Base-by-base conservation (phyloP, 1,139 yeast species). In the Saccharomyces pastorianus region DNA sequence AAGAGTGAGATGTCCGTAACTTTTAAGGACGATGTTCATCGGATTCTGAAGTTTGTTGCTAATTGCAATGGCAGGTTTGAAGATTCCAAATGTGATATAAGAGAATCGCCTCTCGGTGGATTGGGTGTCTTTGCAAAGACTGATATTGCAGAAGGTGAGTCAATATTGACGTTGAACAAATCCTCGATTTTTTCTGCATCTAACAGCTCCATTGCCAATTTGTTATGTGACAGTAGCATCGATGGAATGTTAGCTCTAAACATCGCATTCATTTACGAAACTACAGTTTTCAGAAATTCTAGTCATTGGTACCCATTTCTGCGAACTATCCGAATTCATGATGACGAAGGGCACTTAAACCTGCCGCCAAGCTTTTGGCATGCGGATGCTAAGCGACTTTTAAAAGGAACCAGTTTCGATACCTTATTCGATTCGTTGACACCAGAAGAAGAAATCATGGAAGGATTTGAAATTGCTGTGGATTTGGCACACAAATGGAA, bases 251-350 rank as follows among this genome's bases (percentile, higher is more conserved):
- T 80, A 50, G 85, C 85, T 0, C 72, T 89, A 52, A 80, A 86
- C 11, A 62, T 88, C 9, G 82, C 91, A 0, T 86, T 82, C 57
- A 76, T 89, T 44, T 89, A 87, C 65, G 98, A 91, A 66, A 71
- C 73, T 46, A 68, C 76, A 5, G 61, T 69, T 11, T 71, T 76
- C 54, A 82, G 81, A 2, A 71, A 74, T 14, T 64, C 70, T 2
- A 85, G 95, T 13, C 96, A 96, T 3, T 91, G 97, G 97, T 75
- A 59, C 59, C 75, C 74, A 2, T 91, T 85, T 66, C 73, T 90
- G 51, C 68, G 74, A 42, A 38, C 44, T 13, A 38, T 38, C 25
- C 76, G 87, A 17, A 78, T 89, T 48, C 78, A 78, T 47, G 70
- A 75, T 25, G 61, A 65, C 4, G 66, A 72, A n/a, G 69, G 64